Evolutionary conservation across 208 protist genomes (phyloP), one percentile per base, ranked within the genome.

Genomic region (Wallacemonas sp.): DNA sequence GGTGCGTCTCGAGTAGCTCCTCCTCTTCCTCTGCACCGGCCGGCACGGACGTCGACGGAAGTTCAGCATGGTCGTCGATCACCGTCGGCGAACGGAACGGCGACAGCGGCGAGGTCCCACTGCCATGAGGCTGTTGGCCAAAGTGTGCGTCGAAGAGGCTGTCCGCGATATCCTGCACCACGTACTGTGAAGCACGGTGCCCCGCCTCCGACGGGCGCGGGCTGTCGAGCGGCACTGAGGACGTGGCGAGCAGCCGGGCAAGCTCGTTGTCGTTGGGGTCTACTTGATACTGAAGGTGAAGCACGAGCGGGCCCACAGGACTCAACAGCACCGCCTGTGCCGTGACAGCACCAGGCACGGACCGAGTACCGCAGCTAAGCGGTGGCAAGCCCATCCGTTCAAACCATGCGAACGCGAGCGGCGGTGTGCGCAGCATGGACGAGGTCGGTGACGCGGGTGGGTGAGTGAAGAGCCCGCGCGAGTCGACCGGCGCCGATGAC

Each of bases 301-400:
- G 58, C 9, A 89, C 15, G 26, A 92, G 79, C 15, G 85, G 82
- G 0, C 85, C 85, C 13, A 73, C 69, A 21, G 85, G 82, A 48
- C 66, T 71, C 22, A 88, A 58, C 53, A 89, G 73, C 48, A 92
- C 55, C 15, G 82, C 82, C 65, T 92, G 81, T 8, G 71, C 79
- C 15, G 50, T 37, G 17, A 65, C 52, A 9, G 85, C 71, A 22
- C 74, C 76, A 0, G 66, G 58, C 24, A 68, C 67, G 4, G 60
- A 24, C 33, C 77, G 79, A 19, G 42, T 46, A 0, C 85, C 85
- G 41, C 85, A 91, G 68, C 71, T 68, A n/a, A 83, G 71, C 13
- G 80, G 59, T 26, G 55, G 60, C 33, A 80, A 53, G 19, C 48
- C 57, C n/a, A 13, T 3, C n/a, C 50, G 50, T 24, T 57, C 50